Evolutionary conservation across 768 basidiomycete species (phyloP), one percentile per base, ranked within the genome.

Genomic region (Russula foetens): DNA sequence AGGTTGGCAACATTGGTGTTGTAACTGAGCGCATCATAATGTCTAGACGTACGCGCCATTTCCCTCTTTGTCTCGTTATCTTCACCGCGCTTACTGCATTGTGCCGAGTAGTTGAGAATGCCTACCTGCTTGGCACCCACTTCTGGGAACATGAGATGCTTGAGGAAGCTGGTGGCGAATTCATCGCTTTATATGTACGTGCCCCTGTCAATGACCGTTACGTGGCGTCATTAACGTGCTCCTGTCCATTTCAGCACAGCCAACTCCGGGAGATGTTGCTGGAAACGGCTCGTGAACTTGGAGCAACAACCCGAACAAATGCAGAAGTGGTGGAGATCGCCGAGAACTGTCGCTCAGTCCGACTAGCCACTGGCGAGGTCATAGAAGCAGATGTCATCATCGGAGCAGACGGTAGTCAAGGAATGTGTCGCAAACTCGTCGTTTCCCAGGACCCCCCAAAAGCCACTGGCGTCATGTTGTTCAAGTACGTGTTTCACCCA

Each of bases 401-500:
- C 26, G 75, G 74, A 21, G 75, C 75, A n/a, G 74, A 75, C 51
- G 74, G 75, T 49, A 60, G 59, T 31, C 63, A 55, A 29, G 71
- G 73, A 11, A 46, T 67, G 1, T 66, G 63, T 41, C 67, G 71
- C 9, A 43, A 43, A n/a, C 17, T 58, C 26, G 41, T 61, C 1
- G 33, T 68, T 21, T 53, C 64, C 6, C 39, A 58, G 8, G 65
- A 60, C 38, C 39, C 48, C n/a, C 59, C 57, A 23, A 58, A 41
- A 7, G 59, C 62, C 11, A 67, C 64, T 5, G 70, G 70, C 24
- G 24, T 68, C 51, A 66, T 63, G 44, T 51, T 71, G 59, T 69
- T 71, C 61, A 65, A 69, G 72, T 73, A 53, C 56, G 71, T 66
- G 19, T 49, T 39, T 35, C 23, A 2, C 2, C 31, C 15, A 17